A percentile compares a stretch with the other conserved stretches of the same genome.
Evolutionary conservation across 2,329 filamentous ascomycete genomes (phyloP).

Genomic region (Cyphellophora attinorum): DNA sequence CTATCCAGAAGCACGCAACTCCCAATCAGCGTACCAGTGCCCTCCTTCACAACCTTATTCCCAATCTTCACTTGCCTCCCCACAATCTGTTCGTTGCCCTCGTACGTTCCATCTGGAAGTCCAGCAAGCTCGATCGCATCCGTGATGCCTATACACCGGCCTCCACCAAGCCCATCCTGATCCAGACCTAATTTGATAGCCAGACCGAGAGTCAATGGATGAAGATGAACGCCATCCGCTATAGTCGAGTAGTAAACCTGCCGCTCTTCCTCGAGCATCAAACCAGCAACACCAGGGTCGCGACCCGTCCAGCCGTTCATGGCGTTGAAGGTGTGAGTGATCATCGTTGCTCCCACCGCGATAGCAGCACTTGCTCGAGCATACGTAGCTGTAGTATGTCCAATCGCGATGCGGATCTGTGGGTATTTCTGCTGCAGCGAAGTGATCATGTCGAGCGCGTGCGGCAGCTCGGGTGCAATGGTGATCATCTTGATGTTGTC

Average conservation of each 20-base stretch:
- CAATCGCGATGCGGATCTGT: conserved; percentile 38
- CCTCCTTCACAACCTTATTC: conserved; percentile 40
- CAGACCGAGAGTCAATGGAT: conserved; percentile 39
- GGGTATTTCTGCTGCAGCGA: conserved; percentile 27
- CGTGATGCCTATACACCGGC: conserved; percentile 41
- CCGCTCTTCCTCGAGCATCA: conserved; percentile 20
- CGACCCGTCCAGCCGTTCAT: conserved; percentile 43
- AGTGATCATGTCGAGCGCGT: conserved; percentile 31
- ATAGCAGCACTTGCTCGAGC: conserved; percentile 36
- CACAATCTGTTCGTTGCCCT: conserved; percentile 43
- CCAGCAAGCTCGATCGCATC: conserved; percentile 47
- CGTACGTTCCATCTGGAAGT: conserved; percentile 41
- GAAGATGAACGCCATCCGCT: conserved; percentile 45
- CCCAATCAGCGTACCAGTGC: conserved; percentile 45
- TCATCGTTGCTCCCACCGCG: conserved; percentile 37
- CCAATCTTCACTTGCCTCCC: conserved; percentile 40
- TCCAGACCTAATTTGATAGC: conserved; percentile 27
- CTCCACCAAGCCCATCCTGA: neutral
- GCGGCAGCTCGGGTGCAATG: conserved; percentile 42
- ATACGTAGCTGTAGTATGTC: conserved; percentile 42
- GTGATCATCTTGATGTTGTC: conserved; percentile 40
- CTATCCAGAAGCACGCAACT: conserved; percentile 43
- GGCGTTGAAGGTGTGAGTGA: conserved; percentile 48
- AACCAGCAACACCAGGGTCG: conserved; percentile 41
- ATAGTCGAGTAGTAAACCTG: conserved; percentile 44